Base-by-base conservation (phyloP, 495 filamentous ascomycete genomes). In the Tuber magnatum region DNA sequence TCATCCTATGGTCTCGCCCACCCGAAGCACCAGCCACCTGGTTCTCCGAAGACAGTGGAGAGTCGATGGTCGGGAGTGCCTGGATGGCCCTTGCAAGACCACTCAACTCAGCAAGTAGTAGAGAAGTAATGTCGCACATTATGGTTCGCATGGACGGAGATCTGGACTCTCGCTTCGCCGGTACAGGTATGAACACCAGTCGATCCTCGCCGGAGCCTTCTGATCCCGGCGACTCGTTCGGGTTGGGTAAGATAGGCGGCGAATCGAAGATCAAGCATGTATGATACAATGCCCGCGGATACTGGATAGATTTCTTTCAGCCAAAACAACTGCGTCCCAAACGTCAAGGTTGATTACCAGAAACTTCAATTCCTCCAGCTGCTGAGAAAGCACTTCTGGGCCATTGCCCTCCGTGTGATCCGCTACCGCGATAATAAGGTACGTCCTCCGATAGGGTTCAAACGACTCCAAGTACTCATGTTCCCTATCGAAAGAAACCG, bases 101-200 rank as follows among this genome's bases (percentile, higher is more conserved):
- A 43, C 92, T 92, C 87, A 99, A 88, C 82, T 97, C 94, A 16
- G 91, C 92, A 38, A 99, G 86, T 56, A 99, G 84, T 28, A 91
- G 80, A 32, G 93, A 91, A 7, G 93, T 94, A 69, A 97, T 88
- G 84, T 97, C 94, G 82, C 95, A 97, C 87, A 98, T 90, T 77
- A 97, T 88, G 3, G 93, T 97, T 83, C 95, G 97, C 86, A 97
- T 94, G 6, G 92, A 97, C n/a, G 93, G 96, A 68, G 89, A 88
- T 82, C 90, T 92, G 46, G 89, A 92, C 32, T 89, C 86, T 74
- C 90, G 87, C 28, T 86, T 86, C 0, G 90, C 87, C n/a, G 93
- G 94, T 24, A 99, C 89, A 71, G 90, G 87, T 48, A 92, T 85
- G 44, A 96, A 86, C 16, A 56, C 69, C 5, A 75, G 75, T 24